phyloP scores from a whole-genome alignment of 2,329 filamentous ascomycete species.

The Alternaria atra region DNA sequence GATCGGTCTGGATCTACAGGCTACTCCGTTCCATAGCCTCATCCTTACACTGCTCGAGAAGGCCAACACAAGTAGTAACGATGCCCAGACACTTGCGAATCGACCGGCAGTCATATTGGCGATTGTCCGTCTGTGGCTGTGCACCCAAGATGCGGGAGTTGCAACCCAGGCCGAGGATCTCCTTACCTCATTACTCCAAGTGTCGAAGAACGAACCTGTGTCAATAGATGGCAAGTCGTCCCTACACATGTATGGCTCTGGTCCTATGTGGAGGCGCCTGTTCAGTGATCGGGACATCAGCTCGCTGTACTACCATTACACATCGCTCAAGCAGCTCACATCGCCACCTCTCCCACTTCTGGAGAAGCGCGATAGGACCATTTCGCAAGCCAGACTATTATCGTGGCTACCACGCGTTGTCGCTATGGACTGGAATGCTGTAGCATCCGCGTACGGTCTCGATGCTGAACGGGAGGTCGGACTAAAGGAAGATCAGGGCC shows the following conservation, averaged over 20 bases:
- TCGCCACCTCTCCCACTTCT: constrained; percentile 47
- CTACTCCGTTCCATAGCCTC: constrained; percentile 63
- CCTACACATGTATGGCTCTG: constrained; percentile 40
- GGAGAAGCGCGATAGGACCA: constrained; percentile 63
- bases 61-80: constrained; percentile 59
- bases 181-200: constrained; percentile 62
- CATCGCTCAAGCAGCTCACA: constrained; percentile 55
- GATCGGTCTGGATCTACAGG: constrained; percentile 61
- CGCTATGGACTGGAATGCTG: constrained; percentile 63
- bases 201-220: constrained; percentile 51
- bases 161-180: constrained; percentile 63
- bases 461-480: constrained; percentile 60
- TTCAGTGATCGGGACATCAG: constrained; percentile 70
- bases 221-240: constrained; percentile 51
- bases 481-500: constrained; percentile 44
- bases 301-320: constrained; percentile 64
- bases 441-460: constrained; percentile 61
- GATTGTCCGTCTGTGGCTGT: constrained; percentile 67
- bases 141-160: constrained; percentile 63
- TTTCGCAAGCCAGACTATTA: constrained; percentile 68
- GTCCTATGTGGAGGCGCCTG: constrained; percentile 67
- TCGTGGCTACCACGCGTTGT: constrained; percentile 65
- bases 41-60: constrained; percentile 66
- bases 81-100: constrained; percentile 67
- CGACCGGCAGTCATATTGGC: constrained; percentile 64